A percentile compares a stretch with the other conserved stretches of the same genome.
phyloP scores from a whole-genome alignment of 1,139 yeast species.

The Casaregolazyma suthepensis region DNA sequence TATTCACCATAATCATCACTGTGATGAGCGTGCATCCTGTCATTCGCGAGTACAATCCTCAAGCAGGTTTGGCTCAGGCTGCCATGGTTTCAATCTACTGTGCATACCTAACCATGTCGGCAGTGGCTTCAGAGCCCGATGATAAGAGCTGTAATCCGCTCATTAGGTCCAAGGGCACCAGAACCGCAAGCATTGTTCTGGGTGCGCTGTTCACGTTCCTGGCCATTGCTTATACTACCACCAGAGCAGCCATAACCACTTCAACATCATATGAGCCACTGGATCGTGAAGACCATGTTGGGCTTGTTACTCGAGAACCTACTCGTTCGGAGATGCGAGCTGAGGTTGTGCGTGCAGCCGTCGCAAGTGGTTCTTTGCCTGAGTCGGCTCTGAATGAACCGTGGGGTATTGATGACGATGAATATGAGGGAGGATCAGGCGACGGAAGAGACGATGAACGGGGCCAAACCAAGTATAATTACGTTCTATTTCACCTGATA shows the following conservation, averaged over 20 bases:
- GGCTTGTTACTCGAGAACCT: slow-evolving; percentile 47
- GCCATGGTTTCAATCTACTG: slow-evolving; percentile 95
- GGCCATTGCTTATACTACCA: slow-evolving; percentile 95
- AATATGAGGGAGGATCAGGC: slow-evolving; percentile 25
- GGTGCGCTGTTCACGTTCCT: slow-evolving; percentile 93
- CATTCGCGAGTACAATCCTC: slow-evolving; percentile 88
- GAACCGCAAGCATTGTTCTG: slow-evolving; percentile 78
- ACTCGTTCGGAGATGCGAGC: slow-evolving; percentile 71
- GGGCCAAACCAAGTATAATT: slow-evolving; percentile 72
- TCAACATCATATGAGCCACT: slow-evolving; percentile 33
- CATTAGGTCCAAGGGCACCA: slow-evolving; percentile 80
- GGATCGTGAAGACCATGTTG: slow-evolving; percentile 23
- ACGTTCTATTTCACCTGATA: slow-evolving; percentile 80
- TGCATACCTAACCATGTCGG: slow-evolving; percentile 85
- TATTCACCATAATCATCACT: slow-evolving; percentile 59
- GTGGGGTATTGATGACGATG: slow-evolving; percentile 45
- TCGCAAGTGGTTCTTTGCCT: slow-evolving; percentile 90
- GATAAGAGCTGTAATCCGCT: slow-evolving; percentile 88
- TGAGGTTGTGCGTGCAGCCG: slow-evolving; percentile 89
- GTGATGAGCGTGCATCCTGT: slow-evolving; percentile 70
- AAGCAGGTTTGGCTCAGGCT: slow-evolving; percentile 93
- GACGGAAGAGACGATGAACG: slow-evolving; percentile 54
- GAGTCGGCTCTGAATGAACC: slow-evolving; percentile 79
- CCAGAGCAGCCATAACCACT: slow-evolving; percentile 72
- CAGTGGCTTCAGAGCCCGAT: slow-evolving; percentile 95